A percentile compares a stretch with the other conserved stretches of the same genome.
Conservation (phyloP, 176 grass and related monocot species). For the Phragmites australis region DNA sequence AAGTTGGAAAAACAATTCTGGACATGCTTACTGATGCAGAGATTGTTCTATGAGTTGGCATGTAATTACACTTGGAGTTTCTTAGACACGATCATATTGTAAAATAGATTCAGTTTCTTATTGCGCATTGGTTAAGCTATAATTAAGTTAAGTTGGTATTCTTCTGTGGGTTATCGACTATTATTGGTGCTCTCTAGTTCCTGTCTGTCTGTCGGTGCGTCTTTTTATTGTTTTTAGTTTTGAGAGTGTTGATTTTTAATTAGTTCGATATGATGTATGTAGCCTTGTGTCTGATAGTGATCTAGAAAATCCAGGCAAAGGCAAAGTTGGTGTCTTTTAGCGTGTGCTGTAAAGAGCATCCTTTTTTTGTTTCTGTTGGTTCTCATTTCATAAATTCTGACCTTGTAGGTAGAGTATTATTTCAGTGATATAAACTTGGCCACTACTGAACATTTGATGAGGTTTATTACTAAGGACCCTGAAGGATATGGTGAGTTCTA, state of each 20-base stretch:
- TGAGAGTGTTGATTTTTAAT: not conserved
- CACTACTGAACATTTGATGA: constrained; percentile 98
- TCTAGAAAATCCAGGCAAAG: not conserved
- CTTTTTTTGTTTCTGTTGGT: constrained; percentile 6
- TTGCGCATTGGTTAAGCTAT: not conserved
- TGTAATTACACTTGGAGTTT: not conserved
- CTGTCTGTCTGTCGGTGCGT: not conserved
- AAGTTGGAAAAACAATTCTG: not conserved
- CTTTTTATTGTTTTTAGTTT: not conserved
- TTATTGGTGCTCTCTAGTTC: constrained; percentile 1
- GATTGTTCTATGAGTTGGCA: not conserved
- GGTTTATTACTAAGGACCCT: constrained; percentile 88
- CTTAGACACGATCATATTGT: not conserved
- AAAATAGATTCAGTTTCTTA: constrained; percentile 7
- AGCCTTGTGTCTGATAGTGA: constrained; percentile 8
- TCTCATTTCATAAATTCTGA: constrained; percentile 29
- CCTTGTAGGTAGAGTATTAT: constrained; percentile 88
- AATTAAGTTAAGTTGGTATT: not conserved
- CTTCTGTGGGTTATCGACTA: not conserved
- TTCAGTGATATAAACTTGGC: constrained; percentile 93
- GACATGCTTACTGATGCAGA: not conserved
- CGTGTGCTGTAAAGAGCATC: not conserved
- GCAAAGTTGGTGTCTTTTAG: not conserved
- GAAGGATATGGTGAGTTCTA: constrained; percentile 87
- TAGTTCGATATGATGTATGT: not conserved